Base-by-base conservation (phyloP, 768 basidiomycete species). In the Crepidotus variabilis region DNA sequence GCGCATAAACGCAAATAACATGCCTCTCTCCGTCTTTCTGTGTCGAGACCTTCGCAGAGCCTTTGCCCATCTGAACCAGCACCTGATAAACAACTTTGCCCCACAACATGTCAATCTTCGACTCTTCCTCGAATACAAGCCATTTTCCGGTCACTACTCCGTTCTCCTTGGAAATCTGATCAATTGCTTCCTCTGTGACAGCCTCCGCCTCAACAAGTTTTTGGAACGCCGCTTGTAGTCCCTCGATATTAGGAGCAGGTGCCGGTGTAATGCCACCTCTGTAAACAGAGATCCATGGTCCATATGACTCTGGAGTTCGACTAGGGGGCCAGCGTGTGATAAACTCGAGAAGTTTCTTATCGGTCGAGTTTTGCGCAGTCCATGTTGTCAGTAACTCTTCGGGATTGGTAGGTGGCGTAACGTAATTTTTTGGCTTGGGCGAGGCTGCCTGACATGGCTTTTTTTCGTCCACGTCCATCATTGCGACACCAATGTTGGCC, bases 301-400 rank as follows among this genome's bases (percentile, higher is more conserved):
- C 69, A 36, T 69, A 70, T 8, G 58, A 52, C 5, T 54, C 28
- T 23, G 71, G 70, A 2, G 71, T 75, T 14, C 66, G 66, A 50
- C 72, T 75, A 1, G 75, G 75, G 24, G 73, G 72, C 73, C 74
- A 77, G 20, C 73, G 69, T 2, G 65, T 52, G 6, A 71, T 52
- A 48, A 72, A 75, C 5, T 66, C 55, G 18, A 69, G 53, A 8
- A 74, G 50, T 24, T 63, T 63, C 3, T 59, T 56, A 7, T 62
- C 52, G 9, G 62, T 67, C 4, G 68, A 67, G 28, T 56, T 66
- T 51, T 65, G 60, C 22, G 60, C 63, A 21, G 67, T 63, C 66
- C 66, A 69, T 20, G 21, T 47, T n/a, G 55, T 65, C 11, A n/a
- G 50, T 32, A 64, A 46, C 24, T 61, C 63, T 16, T 59, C 59